Evolutionary conservation across 2,329 filamentous ascomycete species (phyloP).

Genomic region (Cyphellophora attinorum): DNA sequence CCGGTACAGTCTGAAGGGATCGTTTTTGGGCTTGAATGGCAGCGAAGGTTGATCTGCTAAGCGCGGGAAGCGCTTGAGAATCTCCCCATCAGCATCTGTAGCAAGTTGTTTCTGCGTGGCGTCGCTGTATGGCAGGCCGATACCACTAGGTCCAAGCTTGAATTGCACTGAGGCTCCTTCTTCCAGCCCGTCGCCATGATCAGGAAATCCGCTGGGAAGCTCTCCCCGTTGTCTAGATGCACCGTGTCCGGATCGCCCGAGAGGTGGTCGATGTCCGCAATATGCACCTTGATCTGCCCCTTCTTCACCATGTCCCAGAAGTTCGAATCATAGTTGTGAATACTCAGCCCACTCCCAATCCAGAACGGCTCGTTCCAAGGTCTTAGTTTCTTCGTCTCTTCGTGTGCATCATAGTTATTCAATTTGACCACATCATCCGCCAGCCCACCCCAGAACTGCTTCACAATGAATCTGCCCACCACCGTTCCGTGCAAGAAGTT

Average conservation of each 20-base stretch:
- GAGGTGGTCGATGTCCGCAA: slow-evolving; percentile 45
- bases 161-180: slow-evolving; percentile 35
- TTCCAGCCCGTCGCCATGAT: slow-evolving; percentile 50
- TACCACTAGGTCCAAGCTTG: slow-evolving; percentile 29
- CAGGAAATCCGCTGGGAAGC: slow-evolving; percentile 39
- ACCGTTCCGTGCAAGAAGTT: slow-evolving; percentile 42
- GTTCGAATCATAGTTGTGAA: slow-evolving; percentile 50
- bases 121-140: slow-evolving; percentile 35
- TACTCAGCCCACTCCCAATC: slow-evolving; percentile 47
- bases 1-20: slow-evolving; percentile 33
- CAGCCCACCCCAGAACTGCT: slow-evolving; percentile 44
- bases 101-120: slow-evolving; percentile 27
- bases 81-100: slow-evolving; percentile 38
- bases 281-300: slow-evolving; percentile 45
- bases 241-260: slow-evolving; percentile 30
- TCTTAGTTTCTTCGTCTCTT: slow-evolving; percentile 35
- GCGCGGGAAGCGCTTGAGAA: slow-evolving; percentile 41
- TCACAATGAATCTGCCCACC: slow-evolving; percentile 39
- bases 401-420: slow-evolving; percentile 36
- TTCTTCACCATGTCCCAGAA: slow-evolving; percentile 47
- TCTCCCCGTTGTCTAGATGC: slow-evolving; percentile 37
- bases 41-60: slow-evolving; percentile 33
- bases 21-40: slow-evolving; percentile 7
- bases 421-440: slow-evolving; percentile 38
- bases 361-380: slow-evolving; percentile 38